Evolutionary conservation across 768 basidiomycete genomes (phyloP).

Genomic region (Naganishia randhawae): DNA sequence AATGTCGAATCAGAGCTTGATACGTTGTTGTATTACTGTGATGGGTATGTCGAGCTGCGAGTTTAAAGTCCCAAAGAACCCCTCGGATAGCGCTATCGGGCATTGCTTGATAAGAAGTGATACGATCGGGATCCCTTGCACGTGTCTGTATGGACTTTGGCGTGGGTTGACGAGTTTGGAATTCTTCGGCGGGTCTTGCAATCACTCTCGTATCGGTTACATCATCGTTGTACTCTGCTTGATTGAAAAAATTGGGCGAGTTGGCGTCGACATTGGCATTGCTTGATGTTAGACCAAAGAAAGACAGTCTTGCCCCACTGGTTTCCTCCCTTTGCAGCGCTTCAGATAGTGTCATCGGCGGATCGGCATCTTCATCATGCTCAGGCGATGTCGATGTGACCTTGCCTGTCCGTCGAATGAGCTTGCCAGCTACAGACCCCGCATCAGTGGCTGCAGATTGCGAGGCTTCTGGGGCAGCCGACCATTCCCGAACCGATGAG

Average conservation of each 20-base stretch:
- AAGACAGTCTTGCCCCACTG: slow-evolving; percentile 6
- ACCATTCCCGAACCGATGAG: too few relatives aligned
- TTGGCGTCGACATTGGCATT: background rate
- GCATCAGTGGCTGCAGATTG: background rate
- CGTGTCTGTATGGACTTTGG: background rate
- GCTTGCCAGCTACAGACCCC: background rate
- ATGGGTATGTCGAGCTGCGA: background rate
- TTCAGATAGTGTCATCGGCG: slow-evolving; percentile 23
- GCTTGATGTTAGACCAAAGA: slow-evolving; percentile 20
- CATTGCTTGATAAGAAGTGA: background rate
- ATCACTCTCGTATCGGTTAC: background rate
- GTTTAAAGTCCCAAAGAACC: background rate
- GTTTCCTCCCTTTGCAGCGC: slow-evolving; percentile 21
- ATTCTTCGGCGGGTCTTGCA: slow-evolving; percentile 2
- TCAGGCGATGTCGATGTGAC: slow-evolving; percentile 11
- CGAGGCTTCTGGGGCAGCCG: background rate
- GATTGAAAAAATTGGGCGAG: slow-evolving; percentile 16
- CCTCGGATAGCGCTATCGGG: background rate
- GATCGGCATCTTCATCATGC: slow-evolving; percentile 25
- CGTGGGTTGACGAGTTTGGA: background rate
- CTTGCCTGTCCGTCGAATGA: slow-evolving; percentile 3
- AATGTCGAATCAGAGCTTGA: slow-evolving; percentile 7
- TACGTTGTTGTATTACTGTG: slow-evolving; percentile 18
- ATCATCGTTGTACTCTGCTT: background rate
- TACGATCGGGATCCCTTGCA: slow-evolving; percentile 1